Percentiles rank a stretch among this genome's conserved stretches.
Conservation (phyloP, 2,329 filamentous ascomycete species). For the Paecilomyces sp. region DNA sequence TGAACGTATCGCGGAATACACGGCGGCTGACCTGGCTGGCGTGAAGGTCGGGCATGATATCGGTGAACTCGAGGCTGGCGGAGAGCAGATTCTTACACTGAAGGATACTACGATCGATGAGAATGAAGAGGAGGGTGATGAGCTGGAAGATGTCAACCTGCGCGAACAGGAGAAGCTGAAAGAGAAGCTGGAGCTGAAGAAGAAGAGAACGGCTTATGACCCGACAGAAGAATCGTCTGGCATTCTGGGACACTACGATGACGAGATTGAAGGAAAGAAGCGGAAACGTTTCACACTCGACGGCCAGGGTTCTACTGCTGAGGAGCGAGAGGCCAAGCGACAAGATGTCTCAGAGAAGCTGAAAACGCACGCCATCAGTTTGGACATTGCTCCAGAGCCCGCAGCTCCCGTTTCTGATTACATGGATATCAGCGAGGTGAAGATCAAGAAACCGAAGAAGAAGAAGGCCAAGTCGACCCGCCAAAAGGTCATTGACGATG, state of each 20-base stretch:
- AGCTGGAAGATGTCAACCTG: conserved; percentile 51
- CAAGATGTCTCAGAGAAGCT: conserved; percentile 50
- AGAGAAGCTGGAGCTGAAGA: conserved; percentile 78
- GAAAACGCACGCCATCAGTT: conserved; percentile 64
- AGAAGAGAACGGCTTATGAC: conserved; percentile 83
- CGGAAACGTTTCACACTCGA: conserved; percentile 81
- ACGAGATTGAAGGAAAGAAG: conserved; percentile 89
- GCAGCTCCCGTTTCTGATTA: conserved; percentile 76
- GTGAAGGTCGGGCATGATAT: conserved; percentile 88
- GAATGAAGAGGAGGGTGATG: conserved; percentile 80
- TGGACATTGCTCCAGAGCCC: conserved; percentile 57
- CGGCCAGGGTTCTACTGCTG: conserved; percentile 62
- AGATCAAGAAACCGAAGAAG: conserved; percentile 90
- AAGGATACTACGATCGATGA: conserved; percentile 84
- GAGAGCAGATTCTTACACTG: conserved; percentile 87
- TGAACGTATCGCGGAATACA: conserved; percentile 70
- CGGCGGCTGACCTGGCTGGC: conserved; percentile 76
- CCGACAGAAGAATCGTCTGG: conserved; percentile 63
- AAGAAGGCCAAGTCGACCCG: conserved; percentile 70
- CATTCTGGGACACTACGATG: conserved; percentile 87
- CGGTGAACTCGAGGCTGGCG: conserved; percentile 66
- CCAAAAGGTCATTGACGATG: conserved; percentile 58
- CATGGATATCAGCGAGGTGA: conserved; percentile 75
- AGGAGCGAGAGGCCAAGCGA: conserved; percentile 52
- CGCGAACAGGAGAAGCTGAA: conserved; percentile 35